These are phyloP conservation scores for Rhodofomes roseus DNA, from an alignment of 1,284 basidiomycete genomes.

Conservation along the genomic window DNA sequence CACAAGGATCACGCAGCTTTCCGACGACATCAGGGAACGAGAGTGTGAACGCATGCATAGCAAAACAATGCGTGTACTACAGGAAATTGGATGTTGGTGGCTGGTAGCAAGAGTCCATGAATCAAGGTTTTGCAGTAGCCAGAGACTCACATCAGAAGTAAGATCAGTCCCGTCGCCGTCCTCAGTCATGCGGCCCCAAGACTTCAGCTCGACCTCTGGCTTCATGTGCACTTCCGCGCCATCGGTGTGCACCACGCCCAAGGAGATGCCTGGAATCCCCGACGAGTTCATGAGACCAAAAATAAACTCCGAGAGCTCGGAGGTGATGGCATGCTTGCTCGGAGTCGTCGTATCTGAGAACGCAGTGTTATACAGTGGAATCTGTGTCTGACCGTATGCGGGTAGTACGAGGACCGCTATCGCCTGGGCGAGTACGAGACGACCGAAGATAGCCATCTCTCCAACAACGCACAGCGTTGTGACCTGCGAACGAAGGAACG, in stretches of 20 bases:
- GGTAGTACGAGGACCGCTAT: neutral
- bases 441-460: neutral
- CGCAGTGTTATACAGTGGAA: neutral
- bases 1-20: too few relatives aligned
- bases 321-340: conserved; percentile 16
- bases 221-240: conserved; percentile 1
- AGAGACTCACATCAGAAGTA: conserved; percentile 24
- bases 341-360: neutral
- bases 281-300: conserved; percentile 13
- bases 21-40: too few relatives aligned
- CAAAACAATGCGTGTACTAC: too few relatives aligned
- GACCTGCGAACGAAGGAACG: too few relatives aligned
- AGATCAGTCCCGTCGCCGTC: conserved; percentile 25
- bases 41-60: too few relatives aligned
- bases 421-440: neutral
- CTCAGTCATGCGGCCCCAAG: conserved; percentile 28
- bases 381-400: neutral
- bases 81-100: too few relatives aligned
- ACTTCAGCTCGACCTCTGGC: conserved; percentile 18
- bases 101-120: too few relatives aligned
- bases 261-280: conserved; percentile 20
- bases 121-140: too few relatives aligned
- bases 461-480: too few relatives aligned
- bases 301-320: conserved; percentile 17
- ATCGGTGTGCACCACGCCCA: conserved; percentile 20